Evolutionary conservation across 495 filamentous ascomycete species (phyloP).

Genomic region (Neurospora sp.): DNA sequence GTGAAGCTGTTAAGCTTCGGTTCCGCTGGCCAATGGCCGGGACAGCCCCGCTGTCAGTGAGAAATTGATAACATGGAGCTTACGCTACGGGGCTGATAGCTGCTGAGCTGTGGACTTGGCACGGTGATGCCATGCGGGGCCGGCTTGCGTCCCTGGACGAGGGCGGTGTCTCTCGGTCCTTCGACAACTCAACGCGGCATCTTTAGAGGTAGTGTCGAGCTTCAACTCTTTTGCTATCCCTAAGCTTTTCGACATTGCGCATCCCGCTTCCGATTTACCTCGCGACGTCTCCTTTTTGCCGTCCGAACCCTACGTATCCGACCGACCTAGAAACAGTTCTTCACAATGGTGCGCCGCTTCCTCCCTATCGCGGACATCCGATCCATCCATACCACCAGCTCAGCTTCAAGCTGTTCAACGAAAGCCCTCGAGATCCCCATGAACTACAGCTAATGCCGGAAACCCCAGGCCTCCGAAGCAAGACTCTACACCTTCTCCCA

Average conservation of each 20-base stretch:
- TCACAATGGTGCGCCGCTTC: conserved; percentile 1
- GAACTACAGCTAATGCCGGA: not conserved
- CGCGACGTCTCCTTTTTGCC: not conserved
- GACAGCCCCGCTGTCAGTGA: not conserved
- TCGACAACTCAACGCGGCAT: conserved; percentile 1
- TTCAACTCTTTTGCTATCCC: not conserved
- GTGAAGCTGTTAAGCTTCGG: not conserved
- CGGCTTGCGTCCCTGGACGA: not conserved
- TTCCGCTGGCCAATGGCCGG: not conserved
- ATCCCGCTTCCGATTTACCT: not conserved
- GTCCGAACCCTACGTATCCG: not conserved
- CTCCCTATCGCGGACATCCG: not conserved
- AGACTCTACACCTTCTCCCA: conserved; percentile 88
- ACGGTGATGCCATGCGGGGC: not conserved
- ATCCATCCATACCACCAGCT: not conserved
- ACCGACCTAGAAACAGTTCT: not conserved
- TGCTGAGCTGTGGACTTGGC: not conserved
- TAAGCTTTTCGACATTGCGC: not conserved
- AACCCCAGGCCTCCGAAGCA: conserved; percentile 60
- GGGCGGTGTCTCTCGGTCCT: not conserved
- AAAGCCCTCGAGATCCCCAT: not conserved
- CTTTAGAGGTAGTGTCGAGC: not conserved
- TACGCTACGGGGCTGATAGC: not conserved
- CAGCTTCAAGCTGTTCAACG: not conserved
- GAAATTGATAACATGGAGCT: not conserved